Conservation (phyloP, 371 early-diverging fungal genomes). For the Massospora cicadina region DNA sequence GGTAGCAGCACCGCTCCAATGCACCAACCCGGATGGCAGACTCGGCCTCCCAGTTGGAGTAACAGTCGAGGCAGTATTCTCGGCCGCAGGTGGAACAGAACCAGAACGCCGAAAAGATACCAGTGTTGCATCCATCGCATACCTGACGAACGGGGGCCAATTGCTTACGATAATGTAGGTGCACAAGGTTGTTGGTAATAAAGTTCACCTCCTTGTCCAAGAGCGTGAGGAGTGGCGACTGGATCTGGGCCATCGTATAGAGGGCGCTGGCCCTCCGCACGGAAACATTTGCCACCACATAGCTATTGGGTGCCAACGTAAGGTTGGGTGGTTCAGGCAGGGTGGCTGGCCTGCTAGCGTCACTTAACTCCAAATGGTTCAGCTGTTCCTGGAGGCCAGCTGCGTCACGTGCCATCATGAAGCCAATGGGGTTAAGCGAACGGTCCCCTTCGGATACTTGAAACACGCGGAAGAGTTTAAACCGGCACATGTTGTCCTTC, state of each 20-base stretch:
- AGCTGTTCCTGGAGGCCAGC: neutral
- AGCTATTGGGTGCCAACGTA: neutral
- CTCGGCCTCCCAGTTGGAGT: conserved; percentile 15
- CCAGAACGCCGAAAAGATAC: conserved; percentile 26
- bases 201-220: neutral
- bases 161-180: conserved; percentile 4
- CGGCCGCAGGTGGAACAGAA: conserved; percentile 30
- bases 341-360: neutral
- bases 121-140: conserved; percentile 29
- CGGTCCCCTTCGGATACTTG: too few species aligned
- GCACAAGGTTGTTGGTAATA: neutral
- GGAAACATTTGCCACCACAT: conserved; percentile 3
- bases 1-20: neutral
- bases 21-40: neutral
- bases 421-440: neutral
- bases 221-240: neutral
- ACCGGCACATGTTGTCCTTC: conserved; percentile 5
- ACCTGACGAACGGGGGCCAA: conserved; percentile 17
- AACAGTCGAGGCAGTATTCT: conserved; percentile 37
- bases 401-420: neutral
- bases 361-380: too few species aligned
- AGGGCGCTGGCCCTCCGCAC: neutral
- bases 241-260: neutral
- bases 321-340: neutral
- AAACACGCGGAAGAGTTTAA: conserved; percentile 2